Evolutionary conservation across 78 protist species (phyloP), one percentile per base, ranked within the genome.

Genomic region (Emiliania huxleyi): DNA sequence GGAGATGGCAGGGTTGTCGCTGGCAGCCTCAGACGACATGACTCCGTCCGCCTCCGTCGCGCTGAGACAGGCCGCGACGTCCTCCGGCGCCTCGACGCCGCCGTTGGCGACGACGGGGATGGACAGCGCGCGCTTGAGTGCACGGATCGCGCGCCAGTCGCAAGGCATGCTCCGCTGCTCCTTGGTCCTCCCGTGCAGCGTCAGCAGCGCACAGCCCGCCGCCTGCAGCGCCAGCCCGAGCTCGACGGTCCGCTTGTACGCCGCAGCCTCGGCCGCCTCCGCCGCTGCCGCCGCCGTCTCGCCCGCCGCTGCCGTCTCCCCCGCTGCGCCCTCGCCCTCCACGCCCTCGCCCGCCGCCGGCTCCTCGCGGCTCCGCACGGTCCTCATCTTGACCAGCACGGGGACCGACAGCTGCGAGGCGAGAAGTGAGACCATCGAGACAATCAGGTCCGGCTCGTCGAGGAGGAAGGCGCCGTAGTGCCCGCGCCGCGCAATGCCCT

Each of bases 381-480:
- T 40, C 35, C 89, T 52, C 55, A 81, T 43, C 89, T 81, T 81
- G 55, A 81, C 89, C 40, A 2, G 0, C n/a, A 44, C 48, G 12
- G 55, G 89, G n/a, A 25, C 4, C 23, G 19, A 0, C 40, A 81
- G 52, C 37, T 18, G 3, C 21, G 12, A 0, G 23, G 40, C 29
- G 23, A 81, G 35, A 12, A 2, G 35, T 6, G 0, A 18, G 15
- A 81, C 89, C 23, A 81, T 81, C 19, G n/a, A 11, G 5, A 25
- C 48, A 42, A 81, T 81, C 23, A 81, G 56, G 15, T 81, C 89
- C 5, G 89, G 89, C 38, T 81, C 89, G 52, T 81, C 89, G 40
- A 81, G 89, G 4, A 81, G 56, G 52, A 44, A 81, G 15, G 89
- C 89, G 49, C 93, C 93, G 33, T 91, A 91, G 90, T 81, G 91